Conservation (phyloP, 2,329 filamentous ascomycete species). For the Colletotrichum siamense region DNA sequence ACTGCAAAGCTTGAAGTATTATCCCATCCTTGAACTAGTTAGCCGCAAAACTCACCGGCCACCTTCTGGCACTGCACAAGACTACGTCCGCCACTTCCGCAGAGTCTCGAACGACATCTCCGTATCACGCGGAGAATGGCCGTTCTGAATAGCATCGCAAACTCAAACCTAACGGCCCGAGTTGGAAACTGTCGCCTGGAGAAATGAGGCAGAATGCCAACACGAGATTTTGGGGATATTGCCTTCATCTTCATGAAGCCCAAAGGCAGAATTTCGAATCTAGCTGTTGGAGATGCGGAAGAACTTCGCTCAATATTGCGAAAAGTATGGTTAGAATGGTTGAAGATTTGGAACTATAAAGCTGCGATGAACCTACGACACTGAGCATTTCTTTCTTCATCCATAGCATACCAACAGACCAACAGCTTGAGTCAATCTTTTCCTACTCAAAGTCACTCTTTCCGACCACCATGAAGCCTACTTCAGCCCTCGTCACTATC, state of each 20-base stretch:
- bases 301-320: no score
- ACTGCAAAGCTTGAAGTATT: background rate
- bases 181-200: background rate
- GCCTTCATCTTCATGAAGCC: background rate
- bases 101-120: background rate
- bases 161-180: accelerated
- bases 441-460: background rate
- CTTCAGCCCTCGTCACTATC: background rate
- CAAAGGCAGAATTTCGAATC: background rate
- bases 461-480: background rate
- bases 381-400: background rate
- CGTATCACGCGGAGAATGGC: background rate
- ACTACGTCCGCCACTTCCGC: background rate
- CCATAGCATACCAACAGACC: background rate
- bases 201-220: background rate
- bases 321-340: no score
- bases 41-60: background rate
- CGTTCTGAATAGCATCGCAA: background rate
- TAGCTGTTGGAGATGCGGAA: background rate
- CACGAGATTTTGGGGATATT: background rate
- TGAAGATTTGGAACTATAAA: no score
- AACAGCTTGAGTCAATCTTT: background rate
- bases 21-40: background rate
- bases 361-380: no score
- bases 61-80: background rate